Evolutionary conservation across 345 rosid genomes (phyloP), one percentile per base, ranked within the genome.

Genomic region (Eucalyptus grandis): DNA sequence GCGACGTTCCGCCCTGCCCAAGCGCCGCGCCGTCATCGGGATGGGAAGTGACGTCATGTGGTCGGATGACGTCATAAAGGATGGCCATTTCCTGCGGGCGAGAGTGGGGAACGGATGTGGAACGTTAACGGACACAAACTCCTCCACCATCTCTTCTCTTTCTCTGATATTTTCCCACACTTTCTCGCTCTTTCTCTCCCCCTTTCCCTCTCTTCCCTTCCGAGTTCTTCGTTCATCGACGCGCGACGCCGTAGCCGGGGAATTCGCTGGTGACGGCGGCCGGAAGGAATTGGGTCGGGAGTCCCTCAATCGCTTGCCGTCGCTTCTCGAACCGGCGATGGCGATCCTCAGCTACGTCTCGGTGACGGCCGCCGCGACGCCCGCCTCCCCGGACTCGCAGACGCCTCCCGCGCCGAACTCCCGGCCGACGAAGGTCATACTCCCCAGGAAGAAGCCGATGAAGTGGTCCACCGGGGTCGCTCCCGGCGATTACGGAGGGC

Each of bases 401-500:
- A 60, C 88, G 9, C 81, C 93, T 26, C 44, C 91, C 6, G 27
- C 86, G 49, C 92, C 94, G 40, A 90, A 86, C 89, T 89, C 92
- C 27, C 92, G 94, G 44, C 95, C 89, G 88, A 95, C 98, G 91
- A 98, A 98, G 92, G 88, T 96, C 87, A 60, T 95, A n/a, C 91
- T 98, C 31, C 99, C 99, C 27, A 95, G 92, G 49, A 97, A 95
- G 94, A 98, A 96, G 93, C 95, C 98, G 4, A 56, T 92, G 92
- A 98, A 95, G 93, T 97, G 98, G 99, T 94, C 99, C 89, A 95
- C 98, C 86, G 98, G 98, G 51, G 92, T 94, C n/a, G 96, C 99
- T 86, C 99, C 98, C 3, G 99, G 99, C 27, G 99, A 96, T 9
- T 96, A 97, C 89, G 99, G 97, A 44, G 99, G 99, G 88, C 98